Percentiles rank a stretch among this genome's conserved stretches.
phyloP scores from a whole-genome alignment of 805 yeast genomes.

The Blastobotrys mokoenaii region DNA sequence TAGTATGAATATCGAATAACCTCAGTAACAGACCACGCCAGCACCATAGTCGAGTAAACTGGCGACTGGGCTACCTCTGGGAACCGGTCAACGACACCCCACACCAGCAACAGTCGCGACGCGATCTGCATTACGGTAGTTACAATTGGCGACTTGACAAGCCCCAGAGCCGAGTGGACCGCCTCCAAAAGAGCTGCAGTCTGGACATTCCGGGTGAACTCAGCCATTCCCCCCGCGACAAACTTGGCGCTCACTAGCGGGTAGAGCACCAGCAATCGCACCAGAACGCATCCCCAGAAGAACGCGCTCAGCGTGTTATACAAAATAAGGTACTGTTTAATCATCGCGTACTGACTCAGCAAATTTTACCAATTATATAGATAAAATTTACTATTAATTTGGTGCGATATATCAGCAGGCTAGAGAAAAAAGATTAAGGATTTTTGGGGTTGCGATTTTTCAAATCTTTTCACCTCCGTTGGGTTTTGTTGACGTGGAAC shows the following conservation, averaged over 20 bases:
- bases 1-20: conserved; percentile 83
- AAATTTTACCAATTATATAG: background rate
- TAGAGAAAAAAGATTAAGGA: too few species aligned
- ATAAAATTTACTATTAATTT: too few species aligned
- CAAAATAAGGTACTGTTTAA: conserved; percentile 29
- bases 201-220: conserved; percentile 60
- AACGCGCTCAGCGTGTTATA: conserved; percentile 48
- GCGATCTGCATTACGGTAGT: conserved; percentile 85
- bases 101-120: conserved; percentile 72
- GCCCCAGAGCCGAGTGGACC: conserved; percentile 65
- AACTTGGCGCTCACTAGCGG: conserved; percentile 53
- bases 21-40: conserved; percentile 95
- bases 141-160: conserved; percentile 74
- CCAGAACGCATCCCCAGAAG: conserved; percentile 46
- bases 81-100: conserved; percentile 70
- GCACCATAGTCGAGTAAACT: conserved; percentile 46
- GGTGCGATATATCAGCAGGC: too few species aligned
- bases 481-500: too few species aligned
- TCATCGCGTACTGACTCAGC: background rate
- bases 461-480: background rate
- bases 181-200: conserved; percentile 74
- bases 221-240: conserved; percentile 51
- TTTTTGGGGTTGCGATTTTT: background rate
- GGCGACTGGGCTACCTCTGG: conserved; percentile 62
- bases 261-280: conserved; percentile 34